Evolutionary conservation across 2,329 filamentous ascomycete species (phyloP), one percentile per base, ranked within the genome.

Genomic region (Aspergillus candidus): DNA sequence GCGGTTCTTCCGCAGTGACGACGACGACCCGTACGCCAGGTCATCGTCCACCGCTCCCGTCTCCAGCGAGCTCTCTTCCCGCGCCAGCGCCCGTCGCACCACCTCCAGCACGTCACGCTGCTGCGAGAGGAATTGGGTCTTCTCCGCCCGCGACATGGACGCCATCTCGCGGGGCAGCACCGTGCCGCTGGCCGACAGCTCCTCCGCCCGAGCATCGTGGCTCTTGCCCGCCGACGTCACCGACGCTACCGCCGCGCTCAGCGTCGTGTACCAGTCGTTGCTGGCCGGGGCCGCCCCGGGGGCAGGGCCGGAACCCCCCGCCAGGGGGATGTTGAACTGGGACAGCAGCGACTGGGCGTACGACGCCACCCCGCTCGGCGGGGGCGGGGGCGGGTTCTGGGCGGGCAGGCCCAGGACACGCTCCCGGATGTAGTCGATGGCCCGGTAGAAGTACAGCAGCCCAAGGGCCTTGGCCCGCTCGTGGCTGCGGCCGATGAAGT

Each of bases 301-400:
- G 69, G 37, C 75, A 69, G 62, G 79, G 78, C 41, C 37, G 13
- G 33, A 32, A 27, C 12, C 82, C 38, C 70, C 47, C 52, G 8
- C 55, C 48, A 4, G 86, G 11, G 91, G 89, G 55, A 96, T 79
- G 63, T 82, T 88, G 72, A 97, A 96, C 50, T 90, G 80, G 35
- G 86, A 85, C 47, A 96, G 82, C 32, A 97, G 77, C 33, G 77
- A 79, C 65, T 94, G 86, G 2, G 87, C 88, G 64, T 95, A 96
- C 68, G 43, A 73, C 54, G 48, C 60, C 43, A 54, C 58, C 13
- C 63, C 58, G 4, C 56, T 54, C 3, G 73, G 71, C 6, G 72
- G 70, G 7, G 70, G 62, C 54, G 66, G 73, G 44, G 70, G 62
- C 18, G 75, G 75, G 55, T 57, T 73, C 50, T 68, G 72, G 4